Evolutionary conservation across 2,329 filamentous ascomycete species (phyloP), one percentile per base, ranked within the genome.

Genomic region (Scedosporium apiospermum): DNA sequence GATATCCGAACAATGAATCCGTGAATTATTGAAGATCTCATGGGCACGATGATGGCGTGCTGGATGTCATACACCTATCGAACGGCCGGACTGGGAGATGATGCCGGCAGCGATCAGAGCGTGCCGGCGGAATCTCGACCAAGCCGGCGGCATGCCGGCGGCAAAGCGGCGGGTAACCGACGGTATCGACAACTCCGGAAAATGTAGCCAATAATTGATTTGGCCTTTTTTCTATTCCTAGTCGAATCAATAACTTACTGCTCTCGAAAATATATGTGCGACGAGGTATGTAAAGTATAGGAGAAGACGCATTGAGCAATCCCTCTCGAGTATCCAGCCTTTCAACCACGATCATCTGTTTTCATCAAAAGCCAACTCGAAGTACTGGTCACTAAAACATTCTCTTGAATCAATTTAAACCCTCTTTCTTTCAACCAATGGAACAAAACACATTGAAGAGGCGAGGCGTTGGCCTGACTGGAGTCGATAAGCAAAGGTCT

Each of bases 381-480:
- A 38, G 10, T 38, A 38, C 10, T 23, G 23, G 23, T 2, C 23
- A 23, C 2, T 23, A 23, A 30, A 30, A 30, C 27, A 30, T 30
- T 30, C 27, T 30, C 27, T 30, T 30, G 27, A 30, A 30, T 5
- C 27, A 6, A 27, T 61, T 44, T 61, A 26, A n/a, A 44, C 38
- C 38, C 26, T 26, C 42, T 60, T 27, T 18, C 12, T 12, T 63
- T 12, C 10, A 7, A 21, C 9, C 4, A 9, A 64, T 64, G 69
- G 70, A 72, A 57, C 70, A 72, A 65, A 72, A 71, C 49, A 71
- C 70, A 0, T 60, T 71, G 6, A 72, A 72, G 46, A 62, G 70
- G 61, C 64, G 70, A 41, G 68, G 68, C 2, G 65, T 70, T 18
- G 69, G 70, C 23, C 65, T 72, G 6, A 71, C 65, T 2, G 70